Evolutionary conservation across 106 monocot genomes (phyloP), one percentile per base, ranked within the genome.

Genomic region (Chionographis japonica): DNA sequence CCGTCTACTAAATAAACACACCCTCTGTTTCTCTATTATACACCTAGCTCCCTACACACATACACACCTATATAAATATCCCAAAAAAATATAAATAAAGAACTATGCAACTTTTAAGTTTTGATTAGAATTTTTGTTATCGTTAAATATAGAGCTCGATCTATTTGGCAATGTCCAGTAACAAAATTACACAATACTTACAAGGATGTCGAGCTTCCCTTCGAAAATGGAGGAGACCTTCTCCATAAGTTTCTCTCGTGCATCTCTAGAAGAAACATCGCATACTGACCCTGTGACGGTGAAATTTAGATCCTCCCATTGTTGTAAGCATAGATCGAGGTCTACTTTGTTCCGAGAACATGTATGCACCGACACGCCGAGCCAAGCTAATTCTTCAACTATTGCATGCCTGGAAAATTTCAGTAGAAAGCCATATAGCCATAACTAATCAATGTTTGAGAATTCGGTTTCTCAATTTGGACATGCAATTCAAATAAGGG

Each of bases 191-290:
- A 0, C 5, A 4, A 27, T 12, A 3, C 78, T 66, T 56, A 85
- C 78, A 15, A 85, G 75, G 61, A 85, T 81, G 42, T 78, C 75
- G 59, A 85, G 85, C 74, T 75, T 81, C n/a, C 78, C 81, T 0
- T 74, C 8, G 73, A 87, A 87, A 1, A 51, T 7, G 8, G 65
- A 55, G 4, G 62, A 35, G 40, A 73, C 76, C 2, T 59, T 49
- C 50, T 68, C 55, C 60, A 79, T 55, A 5, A 82, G 72, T 20
- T 76, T 78, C 72, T 62, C 79, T 54, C 86, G 51, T 2, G 82
- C 71, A 3, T 39, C 60, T 27, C 54, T 52, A 8, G 68, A 63
- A 0, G 86, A 76, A 10, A 82, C 71, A 66, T 86, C 86, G 49
- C 78, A 79, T 1, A 79, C 68, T 0, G 86, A 72, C 0, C 78